Conservation (phyloP, 2,329 filamentous ascomycete species). For the Aureobasidium sp. region DNA sequence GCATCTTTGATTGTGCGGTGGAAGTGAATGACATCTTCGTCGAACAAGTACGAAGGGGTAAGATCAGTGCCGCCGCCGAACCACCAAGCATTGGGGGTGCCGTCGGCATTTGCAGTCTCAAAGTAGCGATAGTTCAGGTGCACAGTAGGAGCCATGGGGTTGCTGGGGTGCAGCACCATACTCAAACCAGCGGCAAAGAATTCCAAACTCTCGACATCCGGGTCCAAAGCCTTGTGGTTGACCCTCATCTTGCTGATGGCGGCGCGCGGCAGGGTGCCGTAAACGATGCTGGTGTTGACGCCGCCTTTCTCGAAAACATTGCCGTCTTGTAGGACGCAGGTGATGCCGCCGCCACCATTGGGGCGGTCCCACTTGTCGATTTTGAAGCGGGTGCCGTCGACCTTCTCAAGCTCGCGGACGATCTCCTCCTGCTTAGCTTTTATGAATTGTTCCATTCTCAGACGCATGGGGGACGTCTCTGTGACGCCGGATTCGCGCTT, state of each 20-base stretch:
- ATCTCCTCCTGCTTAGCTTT: conserved; percentile 88
- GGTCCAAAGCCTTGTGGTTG: conserved; percentile 84
- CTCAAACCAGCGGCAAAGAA: conserved; percentile 95
- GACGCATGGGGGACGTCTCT: conserved; percentile 80
- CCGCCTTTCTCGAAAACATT: conserved; percentile 98
- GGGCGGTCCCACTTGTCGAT: conserved; percentile 80
- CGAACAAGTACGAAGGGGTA: conserved; percentile 88
- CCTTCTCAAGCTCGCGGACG: conserved; percentile 67
- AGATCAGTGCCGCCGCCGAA: conserved; percentile 93
- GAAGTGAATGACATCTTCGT: conserved; percentile 96
- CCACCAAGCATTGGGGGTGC: conserved; percentile 86
- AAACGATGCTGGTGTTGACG: conserved; percentile 90
- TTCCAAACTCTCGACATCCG: conserved; percentile 70
- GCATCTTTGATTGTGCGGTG: conserved; percentile 86
- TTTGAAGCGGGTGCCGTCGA: conserved; percentile 77
- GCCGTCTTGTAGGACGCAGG: conserved; percentile 89
- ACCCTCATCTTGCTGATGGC: conserved; percentile 90
- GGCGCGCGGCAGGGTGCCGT: conserved; percentile 76
- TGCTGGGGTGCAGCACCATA: conserved; percentile 84
- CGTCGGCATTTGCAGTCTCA: conserved; percentile 81
- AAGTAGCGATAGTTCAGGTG: conserved; percentile 99
- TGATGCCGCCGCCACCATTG: conserved; percentile 85
- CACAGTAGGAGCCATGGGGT: conserved; percentile 95
- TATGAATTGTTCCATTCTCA: conserved; percentile 96
- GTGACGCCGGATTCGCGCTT: conserved; percentile 72